phyloP scores from a whole-genome alignment of 139 green algal species.

The Choricystis sp. region DNA sequence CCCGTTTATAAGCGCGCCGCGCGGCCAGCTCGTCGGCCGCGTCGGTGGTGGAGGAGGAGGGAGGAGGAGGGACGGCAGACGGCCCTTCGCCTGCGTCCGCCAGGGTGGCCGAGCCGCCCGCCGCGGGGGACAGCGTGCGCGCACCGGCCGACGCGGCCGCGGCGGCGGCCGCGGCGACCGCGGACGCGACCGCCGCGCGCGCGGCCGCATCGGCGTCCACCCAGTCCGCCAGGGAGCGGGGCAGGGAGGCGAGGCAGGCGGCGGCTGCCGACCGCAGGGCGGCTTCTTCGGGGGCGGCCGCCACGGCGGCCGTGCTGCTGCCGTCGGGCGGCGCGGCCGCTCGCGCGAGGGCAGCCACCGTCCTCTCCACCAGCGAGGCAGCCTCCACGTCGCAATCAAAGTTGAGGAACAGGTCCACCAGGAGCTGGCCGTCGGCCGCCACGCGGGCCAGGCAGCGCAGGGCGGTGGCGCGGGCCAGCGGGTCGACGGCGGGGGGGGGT shows the following conservation, averaged over 20 bases:
- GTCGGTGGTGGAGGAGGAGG: not conserved
- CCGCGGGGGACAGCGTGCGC: not conserved
- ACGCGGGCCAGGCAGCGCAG: constrained; percentile 50
- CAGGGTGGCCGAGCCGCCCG: no score
- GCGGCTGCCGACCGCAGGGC: not conserved
- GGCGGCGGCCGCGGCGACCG: not conserved
- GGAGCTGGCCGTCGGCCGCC: constrained; percentile 72
- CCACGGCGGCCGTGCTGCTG: constrained; percentile 19
- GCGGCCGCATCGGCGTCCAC: not conserved
- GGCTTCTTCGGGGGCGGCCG: constrained; percentile 4
- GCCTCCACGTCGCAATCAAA: constrained; percentile 89
- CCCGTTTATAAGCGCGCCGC: constrained; percentile 39
- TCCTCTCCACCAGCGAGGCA: constrained; percentile 78
- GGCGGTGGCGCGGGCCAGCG: constrained; percentile 29
- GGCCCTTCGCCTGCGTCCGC: not conserved
- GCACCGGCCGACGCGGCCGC: not conserved
- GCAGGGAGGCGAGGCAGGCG: constrained; percentile 25
- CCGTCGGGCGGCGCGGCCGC: no score
- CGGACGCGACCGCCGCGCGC: not conserved
- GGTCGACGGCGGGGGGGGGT: constrained; percentile 11
- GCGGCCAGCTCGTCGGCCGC: not conserved
- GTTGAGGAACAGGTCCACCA: constrained; percentile 94
- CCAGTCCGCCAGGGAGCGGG: no score
- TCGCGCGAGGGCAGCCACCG: constrained; percentile 64
- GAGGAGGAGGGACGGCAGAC: not conserved